Evolutionary conservation across 495 filamentous ascomycete species (phyloP).

Genomic region (Penicillium daleae): DNA sequence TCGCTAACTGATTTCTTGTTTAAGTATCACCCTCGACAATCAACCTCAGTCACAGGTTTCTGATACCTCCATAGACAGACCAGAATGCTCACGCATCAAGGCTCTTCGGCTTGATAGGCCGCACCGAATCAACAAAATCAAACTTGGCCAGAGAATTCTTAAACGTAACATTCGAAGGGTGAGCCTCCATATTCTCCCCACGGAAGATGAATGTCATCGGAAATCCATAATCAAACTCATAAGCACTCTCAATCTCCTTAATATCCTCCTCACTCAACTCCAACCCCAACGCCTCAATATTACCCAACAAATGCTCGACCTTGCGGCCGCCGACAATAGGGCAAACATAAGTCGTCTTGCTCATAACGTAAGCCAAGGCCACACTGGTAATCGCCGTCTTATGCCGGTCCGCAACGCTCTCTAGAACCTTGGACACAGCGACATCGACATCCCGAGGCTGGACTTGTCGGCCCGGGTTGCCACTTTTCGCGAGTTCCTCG

Average conservation of each 20-base stretch:
- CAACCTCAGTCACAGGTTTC: no score
- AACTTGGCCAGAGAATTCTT: slow-evolving; percentile 26
- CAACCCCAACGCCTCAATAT: slow-evolving; percentile 68
- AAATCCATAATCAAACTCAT: slow-evolving; percentile 66
- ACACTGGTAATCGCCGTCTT: slow-evolving; percentile 50
- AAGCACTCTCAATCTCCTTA: slow-evolving; percentile 63
- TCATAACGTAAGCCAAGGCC: slow-evolving; percentile 73
- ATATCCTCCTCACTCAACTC: slow-evolving; percentile 63
- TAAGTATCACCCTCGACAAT: neutral
- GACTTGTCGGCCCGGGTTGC: slow-evolving; percentile 28
- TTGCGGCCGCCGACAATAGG: slow-evolving; percentile 72
- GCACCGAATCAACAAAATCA: slow-evolving; percentile 30
- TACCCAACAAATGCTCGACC: slow-evolving; percentile 66
- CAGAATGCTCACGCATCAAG: slow-evolving; percentile 20
- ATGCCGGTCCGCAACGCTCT: slow-evolving; percentile 61
- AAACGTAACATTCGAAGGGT: slow-evolving; percentile 20
- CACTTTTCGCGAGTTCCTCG: slow-evolving; percentile 21
- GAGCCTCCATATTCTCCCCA: slow-evolving; percentile 24
- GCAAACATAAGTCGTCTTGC: slow-evolving; percentile 76
- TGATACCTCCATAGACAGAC: no score
- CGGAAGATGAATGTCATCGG: slow-evolving; percentile 54
- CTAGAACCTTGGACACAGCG: slow-evolving; percentile 58
- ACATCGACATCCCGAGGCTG: slow-evolving; percentile 20
- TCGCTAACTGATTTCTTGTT: neutral
- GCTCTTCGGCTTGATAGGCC: slow-evolving; percentile 23